These are phyloP conservation scores for Clonostachys solani DNA, from an alignment of 2,329 filamentous ascomycete genomes.

Conservation along the genomic window DNA sequence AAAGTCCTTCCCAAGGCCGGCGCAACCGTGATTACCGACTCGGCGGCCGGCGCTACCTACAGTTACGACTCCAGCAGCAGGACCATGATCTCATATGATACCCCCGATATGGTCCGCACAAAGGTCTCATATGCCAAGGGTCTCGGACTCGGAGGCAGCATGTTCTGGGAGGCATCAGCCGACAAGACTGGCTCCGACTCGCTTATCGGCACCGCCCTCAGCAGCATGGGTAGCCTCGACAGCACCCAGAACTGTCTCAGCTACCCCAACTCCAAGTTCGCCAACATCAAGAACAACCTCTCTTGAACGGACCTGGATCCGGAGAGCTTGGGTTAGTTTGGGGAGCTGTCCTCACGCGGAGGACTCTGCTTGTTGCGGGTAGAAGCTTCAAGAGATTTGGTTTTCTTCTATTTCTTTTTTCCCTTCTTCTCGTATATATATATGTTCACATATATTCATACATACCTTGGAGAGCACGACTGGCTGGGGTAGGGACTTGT, in stretches of 20 bases:
- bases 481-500: too few relatives aligned
- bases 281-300: slow-evolving; percentile 39
- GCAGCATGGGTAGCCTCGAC: slow-evolving; percentile 36
- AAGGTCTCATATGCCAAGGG: slow-evolving; percentile 65
- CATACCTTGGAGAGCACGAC: too few relatives aligned
- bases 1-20: slow-evolving; percentile 66
- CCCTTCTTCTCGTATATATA: neutral
- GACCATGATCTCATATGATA: slow-evolving; percentile 72
- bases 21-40: slow-evolving; percentile 54
- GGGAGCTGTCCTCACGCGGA: too few relatives aligned
- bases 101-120: slow-evolving; percentile 47
- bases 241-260: slow-evolving; percentile 40
- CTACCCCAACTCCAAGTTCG: slow-evolving; percentile 51
- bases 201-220: slow-evolving; percentile 49
- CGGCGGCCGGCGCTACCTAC: slow-evolving; percentile 59
- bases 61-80: slow-evolving; percentile 58
- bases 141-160: slow-evolving; percentile 65
- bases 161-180: slow-evolving; percentile 82
- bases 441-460: neutral
- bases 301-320: too few relatives aligned
- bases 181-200: slow-evolving; percentile 58
- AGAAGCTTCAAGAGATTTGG: neutral
- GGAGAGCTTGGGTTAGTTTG: too few relatives aligned
- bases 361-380: too few relatives aligned
- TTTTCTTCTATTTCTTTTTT: neutral